Conservation (phyloP, 73 alveolate species). For the Paramecium pentaurelia region DNA sequence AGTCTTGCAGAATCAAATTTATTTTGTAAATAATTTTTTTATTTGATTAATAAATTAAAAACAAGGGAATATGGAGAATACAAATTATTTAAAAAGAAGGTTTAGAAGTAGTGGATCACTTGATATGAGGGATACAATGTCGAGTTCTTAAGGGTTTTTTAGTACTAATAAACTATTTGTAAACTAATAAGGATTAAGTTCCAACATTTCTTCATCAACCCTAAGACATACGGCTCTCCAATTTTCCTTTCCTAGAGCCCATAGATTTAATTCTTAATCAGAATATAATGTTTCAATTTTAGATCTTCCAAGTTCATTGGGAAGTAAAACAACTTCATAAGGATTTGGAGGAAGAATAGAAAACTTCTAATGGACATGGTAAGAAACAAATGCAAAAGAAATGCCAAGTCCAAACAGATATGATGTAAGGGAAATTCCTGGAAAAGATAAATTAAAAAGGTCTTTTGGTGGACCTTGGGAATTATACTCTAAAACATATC, state of each 20-base stretch:
- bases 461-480: conserved; percentile 28
- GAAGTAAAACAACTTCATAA: neutral
- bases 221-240: conserved; percentile 25
- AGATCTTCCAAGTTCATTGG: conserved; percentile 11
- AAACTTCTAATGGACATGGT: conserved; percentile 21
- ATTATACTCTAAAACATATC: neutral
- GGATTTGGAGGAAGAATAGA: conserved; percentile 40
- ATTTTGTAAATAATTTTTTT: neutral
- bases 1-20: neutral
- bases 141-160: conserved; percentile 42
- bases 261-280: neutral
- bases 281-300: neutral
- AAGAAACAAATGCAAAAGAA: conserved; percentile 18
- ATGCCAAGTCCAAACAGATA: conserved; percentile 47
- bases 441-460: conserved; percentile 7
- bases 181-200: conserved; percentile 24
- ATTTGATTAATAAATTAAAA: neutral
- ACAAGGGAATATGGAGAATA: neutral
- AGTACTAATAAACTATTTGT: conserved; percentile 13
- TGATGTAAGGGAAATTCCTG: conserved; percentile 28
- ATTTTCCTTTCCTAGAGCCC: conserved; percentile 36
- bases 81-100: neutral
- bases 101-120: conserved; percentile 15
- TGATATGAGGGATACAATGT: conserved; percentile 7
- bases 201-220: conserved; percentile 32